These are phyloP conservation scores for Coemansia umbellata DNA, from an alignment of 192 early-diverging fungal species.

Conservation along the genomic window DNA sequence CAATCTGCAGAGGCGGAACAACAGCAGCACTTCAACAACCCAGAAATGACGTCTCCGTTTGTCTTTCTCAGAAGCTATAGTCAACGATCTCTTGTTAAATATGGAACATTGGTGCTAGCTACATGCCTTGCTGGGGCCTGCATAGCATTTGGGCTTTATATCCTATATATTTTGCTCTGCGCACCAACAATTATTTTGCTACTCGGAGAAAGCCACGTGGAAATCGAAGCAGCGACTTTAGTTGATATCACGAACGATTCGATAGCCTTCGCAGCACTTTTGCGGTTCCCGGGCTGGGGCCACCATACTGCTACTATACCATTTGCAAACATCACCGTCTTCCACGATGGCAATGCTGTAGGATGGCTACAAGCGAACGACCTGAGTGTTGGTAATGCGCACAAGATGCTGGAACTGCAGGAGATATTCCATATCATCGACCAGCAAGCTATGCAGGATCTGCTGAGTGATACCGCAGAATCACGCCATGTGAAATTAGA, in stretches of 20 bases:
- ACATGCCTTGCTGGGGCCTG: conserved; percentile 21
- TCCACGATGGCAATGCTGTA: conserved; percentile 17
- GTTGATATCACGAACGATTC: conserved; percentile 26
- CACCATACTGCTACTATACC: conserved; percentile 6
- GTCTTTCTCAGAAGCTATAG: too few species aligned
- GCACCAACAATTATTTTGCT: conserved; percentile 14
- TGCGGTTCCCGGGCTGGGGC: conserved; percentile 22
- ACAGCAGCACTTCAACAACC: neutral
- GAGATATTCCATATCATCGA: conserved; percentile 29
- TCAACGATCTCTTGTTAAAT: too few species aligned
- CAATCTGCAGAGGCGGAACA: neutral
- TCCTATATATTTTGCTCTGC: conserved; percentile 27
- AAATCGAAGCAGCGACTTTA: conserved; percentile 13
- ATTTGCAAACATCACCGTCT: conserved; percentile 30
- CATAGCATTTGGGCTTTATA: conserved; percentile 21
- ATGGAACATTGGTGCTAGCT: conserved; percentile 7
- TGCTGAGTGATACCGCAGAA: conserved; percentile 13
- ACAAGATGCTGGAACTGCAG: conserved; percentile 9
- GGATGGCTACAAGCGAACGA: conserved; percentile 25
- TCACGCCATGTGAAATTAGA: conserved; percentile 14
- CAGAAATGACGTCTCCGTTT: too few species aligned
- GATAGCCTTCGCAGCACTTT: conserved; percentile 11
- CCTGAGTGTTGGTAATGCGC: conserved; percentile 6
- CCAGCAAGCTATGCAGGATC: conserved; percentile 24
- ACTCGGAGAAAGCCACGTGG: conserved; percentile 12